Base-by-base conservation (phyloP, 352 stramenopile species). In the Globisporangium paddicum region DNA sequence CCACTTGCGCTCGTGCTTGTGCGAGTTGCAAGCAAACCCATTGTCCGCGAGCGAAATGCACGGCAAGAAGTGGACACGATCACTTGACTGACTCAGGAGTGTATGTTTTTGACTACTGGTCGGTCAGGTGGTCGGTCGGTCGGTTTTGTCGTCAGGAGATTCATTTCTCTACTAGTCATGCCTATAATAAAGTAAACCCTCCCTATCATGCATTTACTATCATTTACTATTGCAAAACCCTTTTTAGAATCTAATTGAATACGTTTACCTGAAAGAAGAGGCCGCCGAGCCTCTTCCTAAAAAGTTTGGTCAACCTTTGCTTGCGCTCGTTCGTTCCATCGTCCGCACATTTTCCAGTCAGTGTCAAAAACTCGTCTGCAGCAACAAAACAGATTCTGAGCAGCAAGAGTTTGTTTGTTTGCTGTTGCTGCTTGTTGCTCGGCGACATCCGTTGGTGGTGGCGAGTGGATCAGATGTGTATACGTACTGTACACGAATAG, bases 381-480 rank as follows among this genome's bases (percentile, higher is more conserved):
- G 6, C n/a, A n/a, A n/a, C n/a, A n/a, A n/a, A n/a, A n/a, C n/a
- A n/a, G n/a, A 2, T 28, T 42, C 5, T 8, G 13, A 18, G 11
- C 10, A 9, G 14, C 42, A 30, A 49, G 30, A 19, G 6, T 5
- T n/a, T n/a, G n/a, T n/a, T n/a, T n/a, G n/a, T n/a, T n/a, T n/a
- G n/a, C n/a, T n/a, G n/a, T n/a, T n/a, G n/a, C n/a, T 25, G 21
- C 11, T 32, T 32, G 28, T 32, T 32, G 38, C 38, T 38, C 46
- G 26, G 18, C 47, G 47, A 54, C 47, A 54, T 54, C 47, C 3
- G 26, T 54, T 54, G 28, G 28, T 40, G 47, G 47, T 41, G 47
- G 47, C 47, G 26, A 4, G 28, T 28, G 28, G 32, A 40, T 54
- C 47, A 57, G 51, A 46, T 47, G 51, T 46, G 35, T 47, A n/a